These are phyloP conservation scores for Aplosporella prunicola DNA, from an alignment of 2,329 filamentous ascomycete species.

Conservation along the genomic window DNA sequence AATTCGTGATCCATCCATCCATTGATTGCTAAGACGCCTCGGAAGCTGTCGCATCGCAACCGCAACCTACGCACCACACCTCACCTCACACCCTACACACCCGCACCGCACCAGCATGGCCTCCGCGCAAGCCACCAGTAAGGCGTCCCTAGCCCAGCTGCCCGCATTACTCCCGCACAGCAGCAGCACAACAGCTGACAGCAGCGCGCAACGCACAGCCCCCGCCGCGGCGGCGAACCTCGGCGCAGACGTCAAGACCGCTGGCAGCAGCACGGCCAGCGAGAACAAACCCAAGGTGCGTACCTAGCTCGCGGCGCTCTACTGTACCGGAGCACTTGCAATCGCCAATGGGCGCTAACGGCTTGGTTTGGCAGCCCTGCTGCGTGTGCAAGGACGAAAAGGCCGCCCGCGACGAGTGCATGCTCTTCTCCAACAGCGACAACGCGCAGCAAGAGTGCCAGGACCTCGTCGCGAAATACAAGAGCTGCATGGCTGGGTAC, in stretches of 20 bases:
- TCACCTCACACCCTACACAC: not conserved
- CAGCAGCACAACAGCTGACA: constrained; percentile 13
- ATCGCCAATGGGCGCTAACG: constrained; percentile 1
- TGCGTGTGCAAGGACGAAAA: constrained; percentile 98
- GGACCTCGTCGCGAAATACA: constrained; percentile 74
- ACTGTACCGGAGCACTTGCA: not conserved
- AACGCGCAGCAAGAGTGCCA: constrained; percentile 80
- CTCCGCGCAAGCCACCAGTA: constrained; percentile 22
- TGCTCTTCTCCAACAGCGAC: constrained; percentile 84
- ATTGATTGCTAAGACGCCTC: no score
- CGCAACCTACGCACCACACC: not conserved
- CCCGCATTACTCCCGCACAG: no score
- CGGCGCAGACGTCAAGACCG: constrained; percentile 35
- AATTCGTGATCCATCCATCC: no score
- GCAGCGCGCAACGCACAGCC: no score
- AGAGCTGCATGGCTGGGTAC: constrained; percentile 83
- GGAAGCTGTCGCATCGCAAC: no score
- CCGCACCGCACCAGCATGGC: constrained; percentile 21
- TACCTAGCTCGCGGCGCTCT: not conserved
- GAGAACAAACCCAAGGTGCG: constrained; percentile 38
- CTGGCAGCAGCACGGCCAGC: constrained; percentile 28
- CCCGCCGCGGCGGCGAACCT: constrained; percentile 32
- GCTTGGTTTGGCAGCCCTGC: constrained; percentile 77
- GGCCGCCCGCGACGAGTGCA: constrained; percentile 86
- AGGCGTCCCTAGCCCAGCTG: not conserved